phyloP scores from a whole-genome alignment of 179 eudicot species.

The Beta macrorhiza region DNA sequence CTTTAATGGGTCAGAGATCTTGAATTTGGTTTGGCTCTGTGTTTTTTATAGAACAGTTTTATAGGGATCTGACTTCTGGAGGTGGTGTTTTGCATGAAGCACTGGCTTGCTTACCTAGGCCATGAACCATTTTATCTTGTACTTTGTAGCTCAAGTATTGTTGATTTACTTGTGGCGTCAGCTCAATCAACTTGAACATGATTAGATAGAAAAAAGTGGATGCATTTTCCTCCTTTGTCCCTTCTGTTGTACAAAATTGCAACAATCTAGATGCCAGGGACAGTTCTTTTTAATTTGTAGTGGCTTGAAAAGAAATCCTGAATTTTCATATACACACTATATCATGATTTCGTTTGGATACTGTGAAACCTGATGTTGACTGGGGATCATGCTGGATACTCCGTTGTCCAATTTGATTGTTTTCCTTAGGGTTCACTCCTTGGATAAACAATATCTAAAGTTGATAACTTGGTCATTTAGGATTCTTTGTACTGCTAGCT shows the following conservation, averaged over 20 bases:
- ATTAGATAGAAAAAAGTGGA: not conserved
- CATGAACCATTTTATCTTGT: not conserved
- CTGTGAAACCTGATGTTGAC: not conserved
- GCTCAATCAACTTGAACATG: slow-evolving; percentile 2
- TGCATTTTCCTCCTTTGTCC: not conserved
- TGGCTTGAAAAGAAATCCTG: not conserved
- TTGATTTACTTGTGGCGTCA: not conserved
- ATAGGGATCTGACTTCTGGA: not conserved
- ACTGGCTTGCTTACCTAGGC: not conserved
- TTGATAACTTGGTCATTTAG: not conserved
- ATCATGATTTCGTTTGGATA: not conserved
- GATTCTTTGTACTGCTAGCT: not conserved
- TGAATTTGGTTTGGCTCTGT: not conserved
- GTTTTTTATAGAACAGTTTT: not conserved
- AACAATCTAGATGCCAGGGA: not conserved
- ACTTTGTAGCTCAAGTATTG: not conserved
- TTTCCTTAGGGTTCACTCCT: not conserved
- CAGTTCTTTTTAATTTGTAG: not conserved
- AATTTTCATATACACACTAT: not conserved
- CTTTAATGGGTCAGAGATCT: not conserved
- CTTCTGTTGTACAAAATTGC: not conserved
- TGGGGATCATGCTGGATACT: not conserved
- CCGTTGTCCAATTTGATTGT: not conserved
- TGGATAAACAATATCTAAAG: not conserved
- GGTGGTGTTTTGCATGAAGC: not conserved